Base-by-base conservation (phyloP, 2,329 filamentous ascomycete genomes). In the Colletotrichum agaves region DNA sequence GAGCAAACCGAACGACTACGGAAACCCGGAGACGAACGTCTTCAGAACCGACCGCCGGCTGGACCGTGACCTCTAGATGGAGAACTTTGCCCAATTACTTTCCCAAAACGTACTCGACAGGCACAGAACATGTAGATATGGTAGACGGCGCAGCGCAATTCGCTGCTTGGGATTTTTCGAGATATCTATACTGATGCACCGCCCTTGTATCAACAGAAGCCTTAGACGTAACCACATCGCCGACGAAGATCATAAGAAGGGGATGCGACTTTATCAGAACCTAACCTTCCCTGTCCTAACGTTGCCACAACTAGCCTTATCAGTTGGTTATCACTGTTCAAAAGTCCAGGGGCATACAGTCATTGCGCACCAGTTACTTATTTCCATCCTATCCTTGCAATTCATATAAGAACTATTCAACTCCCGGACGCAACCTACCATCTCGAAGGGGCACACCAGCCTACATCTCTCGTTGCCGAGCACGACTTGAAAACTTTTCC, bases 331-430 rank as follows among this genome's bases (percentile, higher is more conserved):
- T 3, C 35, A 35, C 7, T 35, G 12, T 6, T 3, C 8, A 3
- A 3, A 37, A 37, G 35, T 37, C 47, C 15, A 31, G 47, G 47
- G 44, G 27, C 10, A 52, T 23, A 13, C 27, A 8, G 47, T 52
- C 27, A 52, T 35, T 52, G 15, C 47, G 47, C 47, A 35, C 31
- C 47, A 23, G 31, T 52, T 52, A 23, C 47, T 52, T 52, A 15
- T 52, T 52, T 27, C 23, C n/a, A 23, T 31, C 47, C 2, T 8
- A 52, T 52, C 47, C 47, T 52, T 52, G n/a, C 15, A 52, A 23
- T 52, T 17, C 15, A 35, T 52, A 52, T 52, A 52, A 52, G 33
- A 52, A 52, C 47, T 7, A 13, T 52, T 52, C 10, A 35, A 52
- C 27, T 17, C 0, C 3, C n/a, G 17, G 21, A 17, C 27, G 27